Percentiles rank a stretch among this genome's conserved stretches.
phyloP scores from a whole-genome alignment of 257 asterid species.

The Plantago elongata region DNA sequence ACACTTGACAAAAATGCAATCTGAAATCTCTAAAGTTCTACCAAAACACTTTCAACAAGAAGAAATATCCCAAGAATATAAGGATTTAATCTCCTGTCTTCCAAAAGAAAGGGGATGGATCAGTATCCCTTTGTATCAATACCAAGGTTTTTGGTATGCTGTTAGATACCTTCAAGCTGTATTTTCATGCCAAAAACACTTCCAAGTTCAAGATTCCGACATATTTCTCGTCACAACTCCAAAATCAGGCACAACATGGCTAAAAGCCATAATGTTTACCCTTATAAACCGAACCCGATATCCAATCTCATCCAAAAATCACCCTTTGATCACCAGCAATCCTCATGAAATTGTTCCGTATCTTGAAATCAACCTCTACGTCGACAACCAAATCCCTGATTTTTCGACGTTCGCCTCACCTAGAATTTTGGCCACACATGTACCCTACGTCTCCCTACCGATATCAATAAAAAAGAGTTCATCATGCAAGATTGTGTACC shows the following conservation, averaged over 20 bases:
- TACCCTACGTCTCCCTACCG: slow-evolving; percentile 33
- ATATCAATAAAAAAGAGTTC: slow-evolving; percentile 8
- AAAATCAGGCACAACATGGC: slow-evolving; percentile 57
- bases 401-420: slow-evolving; percentile 14
- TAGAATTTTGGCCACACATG: slow-evolving; percentile 36
- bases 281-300: slow-evolving; percentile 22
- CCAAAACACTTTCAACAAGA: slow-evolving; percentile 36
- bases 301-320: slow-evolving; percentile 15
- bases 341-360: slow-evolving; percentile 27
- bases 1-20: slow-evolving; percentile 21
- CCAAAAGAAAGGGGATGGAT: slow-evolving; percentile 45
- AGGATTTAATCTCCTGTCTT: slow-evolving; percentile 24
- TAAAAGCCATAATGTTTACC: slow-evolving; percentile 41
- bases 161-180: slow-evolving; percentile 29
- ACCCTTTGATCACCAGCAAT: slow-evolving; percentile 18
- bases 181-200: slow-evolving; percentile 32
- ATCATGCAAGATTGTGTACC: slow-evolving; percentile 39
- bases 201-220: slow-evolving; percentile 28
- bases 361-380: slow-evolving; percentile 24
- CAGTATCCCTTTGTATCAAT: slow-evolving; percentile 26
- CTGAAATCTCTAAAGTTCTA: slow-evolving; percentile 19
- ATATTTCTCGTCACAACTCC: slow-evolving; percentile 44
- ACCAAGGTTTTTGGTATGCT: slow-evolving; percentile 44
- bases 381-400: slow-evolving; percentile 33
- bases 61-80: slow-evolving; percentile 24